Conservation (phyloP, 2,329 filamentous ascomycete genomes). For the Pyrenochaeta sp. region DNA sequence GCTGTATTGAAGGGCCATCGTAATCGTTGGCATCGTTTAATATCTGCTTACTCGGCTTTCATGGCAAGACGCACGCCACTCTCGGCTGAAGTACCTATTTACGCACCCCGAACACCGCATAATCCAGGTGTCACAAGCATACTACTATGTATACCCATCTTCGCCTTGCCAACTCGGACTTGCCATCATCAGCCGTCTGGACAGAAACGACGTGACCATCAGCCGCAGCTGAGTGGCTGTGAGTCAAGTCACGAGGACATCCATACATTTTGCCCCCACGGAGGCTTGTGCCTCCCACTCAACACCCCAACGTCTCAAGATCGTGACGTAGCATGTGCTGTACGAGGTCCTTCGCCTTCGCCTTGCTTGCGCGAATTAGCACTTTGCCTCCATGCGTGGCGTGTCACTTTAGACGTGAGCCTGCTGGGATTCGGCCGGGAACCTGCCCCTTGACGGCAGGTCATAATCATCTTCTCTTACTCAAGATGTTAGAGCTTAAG, state of each 20-base stretch:
- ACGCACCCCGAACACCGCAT: background rate
- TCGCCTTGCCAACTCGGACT: conserved; percentile 4
- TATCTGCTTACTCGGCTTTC: too few relatives aligned
- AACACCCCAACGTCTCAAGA: conserved; percentile 7
- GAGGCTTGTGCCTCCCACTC: conserved; percentile 19
- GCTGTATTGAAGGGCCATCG: too few relatives aligned
- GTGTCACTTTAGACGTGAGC: background rate
- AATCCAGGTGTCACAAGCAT: too few relatives aligned
- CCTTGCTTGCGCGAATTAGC: conserved; percentile 1
- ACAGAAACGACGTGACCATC: conserved; percentile 8
- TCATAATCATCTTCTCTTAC: conserved; percentile 4
- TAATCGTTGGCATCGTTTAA: too few relatives aligned
- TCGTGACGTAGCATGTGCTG: conserved; percentile 8
- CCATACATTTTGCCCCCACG: conserved; percentile 16
- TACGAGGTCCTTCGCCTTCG: background rate
- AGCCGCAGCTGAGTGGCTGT: conserved; percentile 24
- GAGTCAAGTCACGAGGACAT: conserved; percentile 13
- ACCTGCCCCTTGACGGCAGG: conserved; percentile 1
- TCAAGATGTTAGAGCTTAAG: conserved; percentile 10
- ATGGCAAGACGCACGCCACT: too few relatives aligned
- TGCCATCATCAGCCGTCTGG: conserved; percentile 9
- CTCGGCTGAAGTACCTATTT: background rate
- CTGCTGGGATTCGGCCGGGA: background rate
- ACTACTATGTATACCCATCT: too few relatives aligned
- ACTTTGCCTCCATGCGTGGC: conserved; percentile 1